Evolutionary conservation across 2,329 filamentous ascomycete genomes (phyloP).

Genomic region (Thielaviopsis populi): DNA sequence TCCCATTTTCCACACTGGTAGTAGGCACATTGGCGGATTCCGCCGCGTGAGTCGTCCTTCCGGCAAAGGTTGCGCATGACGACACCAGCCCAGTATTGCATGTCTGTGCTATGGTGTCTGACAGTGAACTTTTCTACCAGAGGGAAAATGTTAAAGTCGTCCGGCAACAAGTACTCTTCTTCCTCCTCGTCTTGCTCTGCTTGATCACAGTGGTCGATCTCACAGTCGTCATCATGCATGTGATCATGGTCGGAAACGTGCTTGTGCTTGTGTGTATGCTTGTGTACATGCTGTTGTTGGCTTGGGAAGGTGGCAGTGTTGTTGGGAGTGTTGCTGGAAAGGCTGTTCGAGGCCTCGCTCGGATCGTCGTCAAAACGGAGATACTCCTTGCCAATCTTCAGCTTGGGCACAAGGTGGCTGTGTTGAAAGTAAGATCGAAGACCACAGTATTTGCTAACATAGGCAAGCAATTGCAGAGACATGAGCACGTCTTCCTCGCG

Average conservation of each 20-base stretch:
- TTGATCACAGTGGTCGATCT: constrained; percentile 6
- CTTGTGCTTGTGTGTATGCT: neutral
- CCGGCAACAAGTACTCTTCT: constrained; percentile 78
- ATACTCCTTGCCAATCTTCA: constrained; percentile 80
- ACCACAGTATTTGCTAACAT: constrained; percentile 98
- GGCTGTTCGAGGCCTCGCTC: neutral
- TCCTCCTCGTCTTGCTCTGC: constrained; percentile 40
- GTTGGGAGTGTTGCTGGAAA: neutral
- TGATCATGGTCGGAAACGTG: neutral
- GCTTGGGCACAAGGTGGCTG: constrained; percentile 80
- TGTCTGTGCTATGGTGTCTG: constrained; percentile 83
- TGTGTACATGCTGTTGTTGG: neutral
- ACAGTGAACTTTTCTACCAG: constrained; percentile 97
- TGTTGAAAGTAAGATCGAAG: constrained; percentile 88
- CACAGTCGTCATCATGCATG: neutral
- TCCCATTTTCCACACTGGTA: constrained; percentile 99
- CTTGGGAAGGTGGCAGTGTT: neutral
- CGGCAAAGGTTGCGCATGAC: constrained; percentile 98
- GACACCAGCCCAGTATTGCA: constrained; percentile 99
- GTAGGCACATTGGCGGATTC: constrained; percentile 93
- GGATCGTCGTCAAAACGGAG: constrained; percentile 57
- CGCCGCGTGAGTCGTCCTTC: constrained; percentile 87
- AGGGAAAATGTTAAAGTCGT: constrained; percentile 97
- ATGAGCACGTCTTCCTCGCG: constrained; percentile 95
- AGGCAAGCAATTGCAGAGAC: constrained; percentile 90